Evolutionary conservation across 1,139 yeast species (phyloP).

Genomic region (Meyerozyma smithsonii): DNA sequence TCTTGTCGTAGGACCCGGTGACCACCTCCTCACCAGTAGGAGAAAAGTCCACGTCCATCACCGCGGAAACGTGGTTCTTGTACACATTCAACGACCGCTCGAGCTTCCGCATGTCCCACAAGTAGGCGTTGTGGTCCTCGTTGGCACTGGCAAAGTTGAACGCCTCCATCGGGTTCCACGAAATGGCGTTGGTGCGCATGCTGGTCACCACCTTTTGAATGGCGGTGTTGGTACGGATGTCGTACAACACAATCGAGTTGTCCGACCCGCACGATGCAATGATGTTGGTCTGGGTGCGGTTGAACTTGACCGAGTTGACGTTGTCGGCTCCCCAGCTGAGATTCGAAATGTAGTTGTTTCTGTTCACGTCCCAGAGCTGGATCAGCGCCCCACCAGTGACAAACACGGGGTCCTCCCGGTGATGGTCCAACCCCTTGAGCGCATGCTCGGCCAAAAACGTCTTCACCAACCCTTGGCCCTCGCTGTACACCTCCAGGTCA

Average conservation of each 20-base stretch:
- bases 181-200: constrained; percentile 77
- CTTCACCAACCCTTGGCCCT: constrained; percentile 51
- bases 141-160: constrained; percentile 86
- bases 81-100: constrained; percentile 72
- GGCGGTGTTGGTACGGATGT: constrained; percentile 87
- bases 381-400: constrained; percentile 91
- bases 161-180: constrained; percentile 99
- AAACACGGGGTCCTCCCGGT: constrained; percentile 64
- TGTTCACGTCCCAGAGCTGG: constrained; percentile 82
- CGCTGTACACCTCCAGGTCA: constrained; percentile 33
- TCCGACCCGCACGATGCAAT: constrained; percentile 92
- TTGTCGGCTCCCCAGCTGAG: constrained; percentile 97
- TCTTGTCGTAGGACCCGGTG: constrained; percentile 92
- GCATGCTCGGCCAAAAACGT: constrained; percentile 83
- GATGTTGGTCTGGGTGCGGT: constrained; percentile 84
- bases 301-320: constrained; percentile 75
- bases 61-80: constrained; percentile 96
- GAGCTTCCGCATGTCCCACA: constrained; percentile 95
- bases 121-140: constrained; percentile 93
- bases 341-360: constrained; percentile 73
- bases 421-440: constrained; percentile 84
- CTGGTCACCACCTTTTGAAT: constrained; percentile 84
- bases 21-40: constrained; percentile 97
- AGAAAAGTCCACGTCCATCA: constrained; percentile 88
- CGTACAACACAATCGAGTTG: constrained; percentile 85